Base-by-base conservation (phyloP, 2,329 filamentous ascomycete genomes). In the Monosporascus ibericus region DNA sequence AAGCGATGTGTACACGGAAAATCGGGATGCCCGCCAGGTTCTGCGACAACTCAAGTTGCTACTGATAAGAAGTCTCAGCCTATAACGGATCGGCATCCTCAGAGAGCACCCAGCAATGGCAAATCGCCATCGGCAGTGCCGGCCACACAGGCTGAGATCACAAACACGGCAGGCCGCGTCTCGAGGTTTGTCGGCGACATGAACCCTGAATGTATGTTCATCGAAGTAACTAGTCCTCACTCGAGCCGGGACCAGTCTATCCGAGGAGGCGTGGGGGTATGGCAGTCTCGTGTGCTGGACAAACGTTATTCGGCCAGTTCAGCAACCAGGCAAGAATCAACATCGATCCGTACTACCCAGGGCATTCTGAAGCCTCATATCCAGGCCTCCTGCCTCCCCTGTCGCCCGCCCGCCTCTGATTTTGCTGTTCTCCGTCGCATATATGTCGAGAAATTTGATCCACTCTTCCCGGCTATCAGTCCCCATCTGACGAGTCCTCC, bases 151-250 rank as follows among this genome's bases (percentile, higher is more conserved):
- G 14, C 40, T n/a, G 42, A 37, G 8, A 9, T 36, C n/a, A 8
- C 56, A 20, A 59, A 54, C 2, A 57, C 64, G 14, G 62, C 67
- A 25, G 60, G 65, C 52, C 62, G 67, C 5, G 61, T 65, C 6
- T 67, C 72, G 1, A 76, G 80, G 6, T 84, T 82, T 51, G 75
- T 84, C 38, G 79, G 80, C 18, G 80, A 84, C 59, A 60, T 82
- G 27, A 84, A 81, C 57, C 81, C 81, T 2, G 81, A 84, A 62
- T 77, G 77, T 53, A 78, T 84, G 63, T 80, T 85, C 52, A 71
- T 81, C 58, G 78, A 82, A 57, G 79, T 77, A 1, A 78, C 77
- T 2, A 72, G 69, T 51, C 68, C 72, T 24, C 65, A 65, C 46
- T 64, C 68, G 17, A 63, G 60, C 24, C 68, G 67, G 24, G 68